Evolutionary conservation across 768 basidiomycete genomes (phyloP).

Genomic region (Cystobasidium ongulense): DNA sequence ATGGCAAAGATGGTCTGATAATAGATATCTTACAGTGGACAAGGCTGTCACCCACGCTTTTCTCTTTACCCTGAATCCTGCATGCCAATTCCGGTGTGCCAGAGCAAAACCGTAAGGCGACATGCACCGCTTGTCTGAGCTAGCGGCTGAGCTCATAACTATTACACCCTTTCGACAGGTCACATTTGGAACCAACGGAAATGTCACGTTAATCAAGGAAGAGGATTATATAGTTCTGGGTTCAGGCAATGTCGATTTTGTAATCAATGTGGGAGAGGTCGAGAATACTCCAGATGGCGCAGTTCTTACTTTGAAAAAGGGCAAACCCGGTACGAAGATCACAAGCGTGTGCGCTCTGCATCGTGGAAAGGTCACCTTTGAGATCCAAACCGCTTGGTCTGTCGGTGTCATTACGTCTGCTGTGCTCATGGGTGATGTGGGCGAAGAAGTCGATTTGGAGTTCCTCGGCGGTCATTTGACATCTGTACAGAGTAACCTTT

Average conservation of each 20-base stretch:
- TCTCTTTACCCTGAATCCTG: background rate
- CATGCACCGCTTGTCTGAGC: background rate
- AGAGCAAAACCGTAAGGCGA: background rate
- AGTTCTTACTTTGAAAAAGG: background rate
- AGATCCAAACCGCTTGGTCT: slow-evolving; percentile 16
- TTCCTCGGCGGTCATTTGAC: background rate
- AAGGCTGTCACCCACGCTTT: background rate
- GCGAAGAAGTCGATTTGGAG: slow-evolving; percentile 12
- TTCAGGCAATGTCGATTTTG: slow-evolving; percentile 7
- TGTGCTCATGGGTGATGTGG: slow-evolving; percentile 5
- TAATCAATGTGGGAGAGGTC: slow-evolving; percentile 1
- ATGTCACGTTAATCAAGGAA: background rate
- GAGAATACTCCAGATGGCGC: background rate
- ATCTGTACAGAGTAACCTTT: background rate
- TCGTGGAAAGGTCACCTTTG: background rate
- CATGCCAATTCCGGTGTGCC: slow-evolving; percentile 4
- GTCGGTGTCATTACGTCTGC: slow-evolving; percentile 12
- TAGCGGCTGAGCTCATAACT: too few species aligned
- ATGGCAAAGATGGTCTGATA: background rate
- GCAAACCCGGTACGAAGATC: background rate
- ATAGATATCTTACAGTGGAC: background rate
- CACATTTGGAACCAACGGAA: slow-evolving; percentile 10
- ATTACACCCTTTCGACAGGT: too few species aligned
- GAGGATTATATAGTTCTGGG: background rate
- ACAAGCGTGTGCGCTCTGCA: background rate